Evolutionary conservation across 1,139 yeast species (phyloP), one percentile per base, ranked within the genome.

Genomic region (Blastobotrys malaysiensis): DNA sequence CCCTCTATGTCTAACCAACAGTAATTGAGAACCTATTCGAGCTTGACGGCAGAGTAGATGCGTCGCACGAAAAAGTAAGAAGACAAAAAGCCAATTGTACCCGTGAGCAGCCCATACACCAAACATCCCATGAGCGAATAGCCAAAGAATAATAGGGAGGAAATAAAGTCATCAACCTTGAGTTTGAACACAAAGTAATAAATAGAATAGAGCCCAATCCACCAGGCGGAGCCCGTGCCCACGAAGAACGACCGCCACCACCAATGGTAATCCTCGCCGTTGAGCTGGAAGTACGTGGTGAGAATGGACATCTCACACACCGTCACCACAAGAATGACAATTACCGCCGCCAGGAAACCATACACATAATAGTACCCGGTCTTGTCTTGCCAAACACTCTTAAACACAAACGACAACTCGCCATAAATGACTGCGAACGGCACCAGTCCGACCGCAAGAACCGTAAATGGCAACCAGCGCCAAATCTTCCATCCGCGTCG

Each of bases 381-480:
- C 68, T 86, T 86, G 63, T 86, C 90, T 56, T 85, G 73, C 93
- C 96, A 88, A 14, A 88, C 75, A 1, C 93, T 82, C 67, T 86
- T 83, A 73, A 86, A 84, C 43, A 88, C 80, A 67, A 83, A 86
- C 56, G 84, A 73, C 57, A 89, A 73, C 66, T 89, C 96, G 52
- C 87, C 90, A 64, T 85, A 85, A 14, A 87, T 84, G n/a, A 88
- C 83, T 16, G 86, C 83, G 67, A 88, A 88, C 20, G 96, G 96
- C 50, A 86, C 76, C 46, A 83, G 57, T 0, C 96, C 96, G 43
- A 57, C 46, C 19, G 66, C 61, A 21, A 64, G 66, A 55, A 72
- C 66, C 58, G 73, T 73, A 59, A 72, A 77, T 26, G 57, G 62
- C 39, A 31, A 16, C 39, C 39, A n/a, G 16, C 39, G 39, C 39